These are phyloP conservation scores for Trichoderma guizhouense DNA, from an alignment of 2,329 filamentous ascomycete species.

Conservation along the genomic window DNA sequence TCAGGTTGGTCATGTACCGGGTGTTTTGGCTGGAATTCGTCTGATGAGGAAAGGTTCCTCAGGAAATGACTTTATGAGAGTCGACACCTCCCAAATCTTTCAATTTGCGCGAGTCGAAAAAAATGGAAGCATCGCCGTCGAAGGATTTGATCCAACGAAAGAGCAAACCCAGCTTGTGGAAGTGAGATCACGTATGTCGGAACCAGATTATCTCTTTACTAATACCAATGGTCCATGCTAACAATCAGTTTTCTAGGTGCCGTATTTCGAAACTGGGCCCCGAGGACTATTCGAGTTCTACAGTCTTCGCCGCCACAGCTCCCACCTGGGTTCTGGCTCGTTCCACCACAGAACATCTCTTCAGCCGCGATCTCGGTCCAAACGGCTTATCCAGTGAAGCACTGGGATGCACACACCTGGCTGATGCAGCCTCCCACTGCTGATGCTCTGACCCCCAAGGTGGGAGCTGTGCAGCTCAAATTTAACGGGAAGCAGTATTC, in stretches of 20 bases:
- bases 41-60: not conserved
- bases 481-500: not conserved
- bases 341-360: too few species aligned
- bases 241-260: too few species aligned
- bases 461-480: not conserved
- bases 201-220: too few species aligned
- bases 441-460: not conserved
- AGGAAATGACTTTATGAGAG: not conserved
- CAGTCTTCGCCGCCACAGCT: not conserved
- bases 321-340: conserved; percentile 3
- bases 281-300: not conserved
- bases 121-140: not conserved
- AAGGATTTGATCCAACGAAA: not conserved
- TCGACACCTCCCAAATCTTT: not conserved
- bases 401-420: not conserved
- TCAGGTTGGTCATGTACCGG: not conserved
- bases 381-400: too few species aligned
- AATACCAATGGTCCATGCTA: too few species aligned
- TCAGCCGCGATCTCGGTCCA: too few species aligned
- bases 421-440: not conserved
- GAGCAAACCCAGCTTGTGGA: not conserved
- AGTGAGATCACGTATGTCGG: not conserved
- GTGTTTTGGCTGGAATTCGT: not conserved
- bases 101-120: not conserved
- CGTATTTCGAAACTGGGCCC: too few species aligned